Evolutionary conservation across 768 basidiomycete genomes (phyloP), one percentile per base, ranked within the genome.

Genomic region (Suillus alpinus): DNA sequence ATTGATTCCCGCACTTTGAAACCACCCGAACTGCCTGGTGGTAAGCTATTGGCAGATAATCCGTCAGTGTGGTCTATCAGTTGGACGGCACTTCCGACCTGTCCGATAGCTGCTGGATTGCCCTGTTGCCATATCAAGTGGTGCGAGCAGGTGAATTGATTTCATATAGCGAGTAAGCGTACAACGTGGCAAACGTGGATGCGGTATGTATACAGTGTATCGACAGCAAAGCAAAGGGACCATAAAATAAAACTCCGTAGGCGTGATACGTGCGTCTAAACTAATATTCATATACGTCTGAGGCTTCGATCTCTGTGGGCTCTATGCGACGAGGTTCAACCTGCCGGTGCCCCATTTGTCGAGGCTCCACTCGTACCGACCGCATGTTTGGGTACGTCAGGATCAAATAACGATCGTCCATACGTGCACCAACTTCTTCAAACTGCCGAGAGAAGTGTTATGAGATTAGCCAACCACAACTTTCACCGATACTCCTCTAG

Each of bases 391-490:
- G 89, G 65, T 90, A 89, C 72, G 83, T 82, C 67, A 92, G 71
- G 62, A 80, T 81, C 36, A 92, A 79, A 60, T 77, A 79, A 62
- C 81, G 81, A 61, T 81, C 81, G 60, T 86, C 84, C 81, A 87
- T 86, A 36, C 84, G 80, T 6, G 87, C 88, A 52, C 80, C 83
- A 59, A 92, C 81, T 68, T 92, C 89, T 67, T 89, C 87, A 61
- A 90, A 91, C 89, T 91, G 41, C 39, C 26, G 36, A 46, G 32
- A 16, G 16, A 40, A 16, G 62, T 46, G n/a, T 41, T 5, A 37
- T 26, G 23, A 55, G 31, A 34, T 36, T 23, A 40, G 63, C 32
- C 47, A 65, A 46, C 56, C 62, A 46, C 41, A 20, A 20, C 43
- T 20, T 16, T 26, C 20, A 9, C 14, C 43, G 23, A 58, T 56